phyloP scores from a whole-genome alignment of 495 filamentous ascomycete species.

The Achaetomiella virescens region DNA sequence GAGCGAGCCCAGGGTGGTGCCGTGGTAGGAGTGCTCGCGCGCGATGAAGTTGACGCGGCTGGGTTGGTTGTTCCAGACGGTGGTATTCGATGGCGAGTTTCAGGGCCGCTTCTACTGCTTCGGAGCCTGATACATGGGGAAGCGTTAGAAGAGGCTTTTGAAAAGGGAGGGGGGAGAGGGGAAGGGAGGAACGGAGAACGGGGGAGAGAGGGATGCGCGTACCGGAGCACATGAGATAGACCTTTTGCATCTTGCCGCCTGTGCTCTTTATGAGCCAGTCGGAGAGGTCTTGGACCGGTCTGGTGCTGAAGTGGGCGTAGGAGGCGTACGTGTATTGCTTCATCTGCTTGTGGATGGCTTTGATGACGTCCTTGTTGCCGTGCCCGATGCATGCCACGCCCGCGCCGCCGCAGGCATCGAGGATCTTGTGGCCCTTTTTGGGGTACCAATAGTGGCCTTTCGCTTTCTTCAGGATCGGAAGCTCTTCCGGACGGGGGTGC shows the following conservation, averaged over 20 bases:
- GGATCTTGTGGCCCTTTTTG: constrained; percentile 48
- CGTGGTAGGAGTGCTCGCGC: constrained; percentile 63
- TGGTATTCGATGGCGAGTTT: constrained; percentile 62
- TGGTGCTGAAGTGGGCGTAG: constrained; percentile 36
- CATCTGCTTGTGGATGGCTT: constrained; percentile 32
- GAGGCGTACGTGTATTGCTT: constrained; percentile 34
- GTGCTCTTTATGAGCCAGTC: constrained; percentile 39
- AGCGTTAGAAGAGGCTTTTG: no score
- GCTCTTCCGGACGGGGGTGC: not conserved
- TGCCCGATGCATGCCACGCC: constrained; percentile 48
- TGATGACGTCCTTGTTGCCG: constrained; percentile 35
- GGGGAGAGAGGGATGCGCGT: constrained; percentile 6
- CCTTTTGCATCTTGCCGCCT: constrained; percentile 37
- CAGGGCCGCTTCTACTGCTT: constrained; percentile 64
- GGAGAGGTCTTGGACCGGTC: constrained; percentile 30
- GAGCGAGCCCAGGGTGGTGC: constrained; percentile 59
- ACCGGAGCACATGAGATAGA: constrained; percentile 51
- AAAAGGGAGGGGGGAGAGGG: not conserved
- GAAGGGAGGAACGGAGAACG: not conserved
- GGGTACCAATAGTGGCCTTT: constrained; percentile 33
- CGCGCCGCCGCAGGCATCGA: constrained; percentile 50
- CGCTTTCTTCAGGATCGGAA: constrained; percentile 15
- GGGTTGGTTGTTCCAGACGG: constrained; percentile 36
- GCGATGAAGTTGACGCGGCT: constrained; percentile 50
- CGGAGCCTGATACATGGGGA: constrained; percentile 49